Evolutionary conservation across 768 basidiomycete species (phyloP).

Genomic region (Lactifluus pinguis): DNA sequence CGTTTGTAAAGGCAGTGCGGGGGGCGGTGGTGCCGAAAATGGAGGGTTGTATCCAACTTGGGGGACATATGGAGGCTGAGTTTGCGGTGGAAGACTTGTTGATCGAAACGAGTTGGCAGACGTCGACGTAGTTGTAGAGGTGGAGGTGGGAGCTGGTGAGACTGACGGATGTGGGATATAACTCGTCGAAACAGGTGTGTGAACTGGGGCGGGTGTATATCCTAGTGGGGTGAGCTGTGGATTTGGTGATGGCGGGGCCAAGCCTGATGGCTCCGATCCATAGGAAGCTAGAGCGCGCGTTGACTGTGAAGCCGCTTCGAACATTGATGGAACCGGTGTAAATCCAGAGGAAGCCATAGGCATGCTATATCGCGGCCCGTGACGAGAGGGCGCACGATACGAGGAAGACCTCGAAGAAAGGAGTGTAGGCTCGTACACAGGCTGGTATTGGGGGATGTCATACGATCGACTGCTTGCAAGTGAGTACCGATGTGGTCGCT

Average conservation of each 20-base stretch:
- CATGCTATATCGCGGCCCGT: constrained; percentile 58
- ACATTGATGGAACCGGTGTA: constrained; percentile 38
- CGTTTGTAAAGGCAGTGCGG: constrained; percentile 19
- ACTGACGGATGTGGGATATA: background rate
- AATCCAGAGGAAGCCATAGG: constrained; percentile 64
- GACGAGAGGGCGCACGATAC: constrained; percentile 28
- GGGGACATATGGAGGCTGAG: background rate
- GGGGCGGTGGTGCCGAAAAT: constrained; percentile 20
- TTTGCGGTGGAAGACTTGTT: background rate
- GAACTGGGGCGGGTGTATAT: constrained; percentile 21
- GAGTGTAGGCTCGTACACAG: constrained; percentile 36
- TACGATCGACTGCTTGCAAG: constrained; percentile 25
- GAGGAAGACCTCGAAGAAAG: constrained; percentile 31
- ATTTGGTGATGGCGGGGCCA: constrained; percentile 17
- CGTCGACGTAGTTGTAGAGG: background rate
- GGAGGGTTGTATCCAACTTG: constrained; percentile 14
- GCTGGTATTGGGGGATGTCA: constrained; percentile 33
- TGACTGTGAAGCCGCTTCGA: constrained; percentile 1
- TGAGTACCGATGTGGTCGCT: constrained; percentile 17
- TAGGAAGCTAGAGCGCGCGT: constrained; percentile 2
- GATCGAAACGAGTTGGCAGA: constrained; percentile 8
- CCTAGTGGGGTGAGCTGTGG: constrained; percentile 21
- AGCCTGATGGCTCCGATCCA: constrained; percentile 20
- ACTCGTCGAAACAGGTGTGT: constrained; percentile 13
- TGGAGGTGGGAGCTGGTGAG: constrained; percentile 15